Evolutionary conservation across 1,139 yeast species (phyloP).

Genomic region (Meyerozyma carpophila): DNA sequence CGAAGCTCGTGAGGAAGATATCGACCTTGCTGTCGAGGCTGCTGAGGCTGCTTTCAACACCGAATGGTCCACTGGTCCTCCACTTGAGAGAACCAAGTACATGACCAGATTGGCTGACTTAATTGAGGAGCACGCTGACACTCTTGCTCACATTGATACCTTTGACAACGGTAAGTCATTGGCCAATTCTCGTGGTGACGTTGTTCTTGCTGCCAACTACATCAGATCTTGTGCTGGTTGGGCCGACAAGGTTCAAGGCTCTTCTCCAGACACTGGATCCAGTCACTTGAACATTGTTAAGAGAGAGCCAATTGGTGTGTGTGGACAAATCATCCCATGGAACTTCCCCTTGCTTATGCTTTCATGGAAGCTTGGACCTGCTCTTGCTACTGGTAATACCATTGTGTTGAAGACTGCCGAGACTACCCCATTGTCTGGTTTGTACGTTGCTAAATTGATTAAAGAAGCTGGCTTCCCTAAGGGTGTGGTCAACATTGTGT

Average conservation of each 20-base stretch:
- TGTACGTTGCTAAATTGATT: slow-evolving; percentile 54
- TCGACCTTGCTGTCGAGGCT: slow-evolving; percentile 13
- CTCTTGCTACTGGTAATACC: slow-evolving; percentile 77
- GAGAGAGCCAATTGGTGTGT: slow-evolving; percentile 70
- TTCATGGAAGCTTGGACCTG: slow-evolving; percentile 85
- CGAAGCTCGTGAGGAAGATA: slow-evolving; percentile 14
- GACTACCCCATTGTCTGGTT: slow-evolving; percentile 77
- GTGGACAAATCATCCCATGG: slow-evolving; percentile 86
- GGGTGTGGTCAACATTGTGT: slow-evolving; percentile 71
- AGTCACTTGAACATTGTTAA: slow-evolving; percentile 20
- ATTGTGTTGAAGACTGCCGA: slow-evolving; percentile 79
- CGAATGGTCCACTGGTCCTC: slow-evolving; percentile 13
- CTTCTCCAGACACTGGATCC: slow-evolving; percentile 15
- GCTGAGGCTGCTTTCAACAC: slow-evolving; percentile 14
- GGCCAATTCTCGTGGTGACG: slow-evolving; percentile 13
- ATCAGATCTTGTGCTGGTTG: slow-evolving; percentile 16
- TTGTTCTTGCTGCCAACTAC: slow-evolving; percentile 12
- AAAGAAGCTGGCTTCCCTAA: slow-evolving; percentile 74
- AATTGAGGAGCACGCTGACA: slow-evolving; percentile 12
- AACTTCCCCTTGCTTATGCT: slow-evolving; percentile 83
- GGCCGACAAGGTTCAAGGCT: slow-evolving; percentile 16
- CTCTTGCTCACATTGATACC: slow-evolving; percentile 13
- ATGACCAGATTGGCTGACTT: slow-evolving; percentile 13
- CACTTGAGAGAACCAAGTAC: slow-evolving; percentile 10
- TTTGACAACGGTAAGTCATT: slow-evolving; percentile 15